phyloP scores from a whole-genome alignment of 2,329 filamentous ascomycete genomes.

The Aspergillus fructus region DNA sequence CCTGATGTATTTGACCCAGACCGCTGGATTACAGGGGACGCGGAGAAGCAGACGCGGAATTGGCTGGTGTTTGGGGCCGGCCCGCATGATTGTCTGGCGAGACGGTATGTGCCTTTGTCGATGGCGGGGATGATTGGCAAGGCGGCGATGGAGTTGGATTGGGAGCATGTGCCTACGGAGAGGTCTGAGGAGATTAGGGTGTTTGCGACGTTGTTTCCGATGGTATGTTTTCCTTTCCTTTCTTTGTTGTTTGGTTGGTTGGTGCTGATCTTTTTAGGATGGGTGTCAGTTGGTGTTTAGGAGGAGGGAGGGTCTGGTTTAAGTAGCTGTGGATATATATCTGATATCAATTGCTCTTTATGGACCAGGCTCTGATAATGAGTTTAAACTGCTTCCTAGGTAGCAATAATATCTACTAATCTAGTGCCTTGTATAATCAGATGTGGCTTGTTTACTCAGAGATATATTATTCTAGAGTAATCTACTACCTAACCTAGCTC shows the following conservation, averaged over 20 bases:
- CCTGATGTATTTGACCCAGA: slow-evolving; percentile 53
- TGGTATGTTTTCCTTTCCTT: slow-evolving; percentile 48
- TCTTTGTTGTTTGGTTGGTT: too few relatives aligned
- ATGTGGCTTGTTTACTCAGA: too few relatives aligned
- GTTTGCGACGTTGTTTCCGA: slow-evolving; percentile 51
- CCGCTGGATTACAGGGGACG: slow-evolving; percentile 54
- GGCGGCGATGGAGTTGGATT: slow-evolving; percentile 51
- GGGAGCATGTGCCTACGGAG: slow-evolving; percentile 50
- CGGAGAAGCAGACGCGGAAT: slow-evolving; percentile 52
- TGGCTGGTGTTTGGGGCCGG: slow-evolving; percentile 57
- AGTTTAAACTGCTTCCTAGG: too few relatives aligned
- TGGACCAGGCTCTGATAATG: too few relatives aligned
- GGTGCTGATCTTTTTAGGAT: slow-evolving; percentile 24
- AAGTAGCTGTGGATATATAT: too few relatives aligned
- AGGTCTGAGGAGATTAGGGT: slow-evolving; percentile 53
- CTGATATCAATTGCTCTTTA: too few relatives aligned
- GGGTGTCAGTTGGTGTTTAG: slow-evolving; percentile 38
- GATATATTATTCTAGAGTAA: too few relatives aligned
- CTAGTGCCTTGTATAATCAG: too few relatives aligned
- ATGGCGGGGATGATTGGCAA: slow-evolving; percentile 57
- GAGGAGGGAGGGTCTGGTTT: neutral
- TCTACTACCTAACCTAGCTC: too few relatives aligned
- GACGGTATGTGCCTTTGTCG: slow-evolving; percentile 50
- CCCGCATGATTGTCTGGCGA: slow-evolving; percentile 52
- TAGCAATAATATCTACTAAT: too few relatives aligned